These are phyloP conservation scores for Zygnema cylindricum DNA, from an alignment of 139 green algal genomes.

Conservation along the genomic window DNA sequence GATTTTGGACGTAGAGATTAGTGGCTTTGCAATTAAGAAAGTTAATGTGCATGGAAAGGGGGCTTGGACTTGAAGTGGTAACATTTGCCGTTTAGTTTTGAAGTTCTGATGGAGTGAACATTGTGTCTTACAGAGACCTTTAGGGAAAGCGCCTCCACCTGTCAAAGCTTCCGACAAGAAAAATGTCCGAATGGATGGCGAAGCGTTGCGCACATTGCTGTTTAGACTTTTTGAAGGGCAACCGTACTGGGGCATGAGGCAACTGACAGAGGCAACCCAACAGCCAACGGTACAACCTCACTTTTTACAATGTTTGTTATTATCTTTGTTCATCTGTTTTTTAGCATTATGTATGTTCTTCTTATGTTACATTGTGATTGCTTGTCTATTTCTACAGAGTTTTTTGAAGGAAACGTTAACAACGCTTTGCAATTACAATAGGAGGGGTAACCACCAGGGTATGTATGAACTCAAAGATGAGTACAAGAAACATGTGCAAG, in stretches of 20 bases:
- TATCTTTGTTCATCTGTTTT: no score
- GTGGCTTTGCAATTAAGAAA: no score
- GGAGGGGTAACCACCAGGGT: slow-evolving; percentile 50
- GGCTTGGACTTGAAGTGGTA: no score
- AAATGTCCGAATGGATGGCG: slow-evolving; percentile 14
- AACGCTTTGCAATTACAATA: slow-evolving; percentile 57
- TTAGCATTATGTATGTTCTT: no score
- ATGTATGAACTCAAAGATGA: slow-evolving; percentile 54
- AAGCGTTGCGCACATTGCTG: slow-evolving; percentile 19
- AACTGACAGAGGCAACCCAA: slow-evolving; percentile 40
- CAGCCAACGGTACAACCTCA: slow-evolving; percentile 44
- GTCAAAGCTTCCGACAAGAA: slow-evolving; percentile 31
- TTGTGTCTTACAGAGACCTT: no score
- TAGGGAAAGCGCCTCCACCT: neutral
- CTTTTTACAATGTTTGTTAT: no score
- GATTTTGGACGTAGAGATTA: no score
- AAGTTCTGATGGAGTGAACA: no score
- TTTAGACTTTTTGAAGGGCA: slow-evolving; percentile 53
- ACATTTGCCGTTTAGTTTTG: no score
- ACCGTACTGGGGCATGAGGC: slow-evolving; percentile 35
- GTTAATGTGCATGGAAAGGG: no score
- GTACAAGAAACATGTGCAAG: slow-evolving; percentile 43
- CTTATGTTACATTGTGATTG: no score
- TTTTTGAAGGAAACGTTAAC: slow-evolving; percentile 52
- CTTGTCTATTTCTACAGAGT: neutral